Evolutionary conservation across 805 yeast genomes (phyloP), one percentile per base, ranked within the genome.

Genomic region (Cyberlindnera suaveolens): DNA sequence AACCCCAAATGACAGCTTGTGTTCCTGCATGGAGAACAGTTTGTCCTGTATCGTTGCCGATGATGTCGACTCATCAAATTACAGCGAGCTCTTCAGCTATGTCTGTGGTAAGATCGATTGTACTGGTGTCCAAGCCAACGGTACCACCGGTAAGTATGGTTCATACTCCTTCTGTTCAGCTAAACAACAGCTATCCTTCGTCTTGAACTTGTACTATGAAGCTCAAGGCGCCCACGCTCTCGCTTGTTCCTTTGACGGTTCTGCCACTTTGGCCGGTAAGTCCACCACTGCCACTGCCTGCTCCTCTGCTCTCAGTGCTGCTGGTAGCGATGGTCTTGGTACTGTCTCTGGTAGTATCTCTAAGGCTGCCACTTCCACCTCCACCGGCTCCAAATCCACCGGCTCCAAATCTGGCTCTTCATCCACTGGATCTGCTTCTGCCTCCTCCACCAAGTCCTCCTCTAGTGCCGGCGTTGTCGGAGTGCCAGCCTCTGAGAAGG

Each of bases 291-390:
- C 72, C 36, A 66, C 77, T 34, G 60, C 74, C 15, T 82, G 89
- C 68, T 54, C 78, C 16, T 68, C 84, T 39, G 68, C 72, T 52
- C 61, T 86, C 51, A 62, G 66, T 18, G 74, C 80, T 52, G 89
- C 90, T 53, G 95, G 95, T 61, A 48, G 74, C 47, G 72, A 74
- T 40, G 95, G 95, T 62, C 60, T 78, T 44, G 87, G 88, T 44
- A 48, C 77, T 26, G 70, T 80, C 44, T 58, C 76, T 36, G 73
- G 66, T 41, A 35, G 42, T 19, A 38, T 45, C 31, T 38, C 53
- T 13, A 45, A 45, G 23, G 23, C 49, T 19, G 38, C 56, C 42
- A 42, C 54, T 30, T 10, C 31, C 26, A 33, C 29, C 18, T 40
- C 51, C 35, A 31, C 49, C 7, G n/a, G 49, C 26, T 13, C 42